These are phyloP conservation scores for Linaria vulgaris DNA, from an alignment of 257 asterid species.

Conservation along the genomic window DNA sequence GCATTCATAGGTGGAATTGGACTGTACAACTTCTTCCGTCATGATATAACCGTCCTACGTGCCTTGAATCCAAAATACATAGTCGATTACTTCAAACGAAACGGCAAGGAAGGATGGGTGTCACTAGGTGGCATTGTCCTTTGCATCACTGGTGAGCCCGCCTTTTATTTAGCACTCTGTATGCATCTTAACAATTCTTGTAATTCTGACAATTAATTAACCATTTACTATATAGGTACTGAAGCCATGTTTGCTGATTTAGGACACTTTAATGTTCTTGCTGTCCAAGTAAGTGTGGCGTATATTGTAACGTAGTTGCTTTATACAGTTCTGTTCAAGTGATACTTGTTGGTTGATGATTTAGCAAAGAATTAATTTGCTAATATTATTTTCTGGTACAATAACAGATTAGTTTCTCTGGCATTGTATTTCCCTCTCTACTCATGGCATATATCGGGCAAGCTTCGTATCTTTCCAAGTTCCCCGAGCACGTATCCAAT, in stretches of 20 bases:
- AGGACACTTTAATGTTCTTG: conserved; percentile 64
- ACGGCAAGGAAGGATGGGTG: conserved; percentile 59
- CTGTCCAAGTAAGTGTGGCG: conserved; percentile 51
- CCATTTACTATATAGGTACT: conserved; percentile 40
- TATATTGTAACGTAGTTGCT: too few relatives aligned
- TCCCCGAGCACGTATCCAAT: conserved; percentile 35
- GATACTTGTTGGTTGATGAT: neutral
- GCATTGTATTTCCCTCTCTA: conserved; percentile 54
- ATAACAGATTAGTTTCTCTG: conserved; percentile 60
- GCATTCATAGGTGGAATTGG: conserved; percentile 47
- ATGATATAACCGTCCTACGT: conserved; percentile 42
- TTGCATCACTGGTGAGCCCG: conserved; percentile 52
- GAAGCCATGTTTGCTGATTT: conserved; percentile 92
- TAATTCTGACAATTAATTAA: neutral
- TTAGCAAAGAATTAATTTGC: neutral
- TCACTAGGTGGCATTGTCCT: conserved; percentile 74
- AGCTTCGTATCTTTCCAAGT: conserved; percentile 63
- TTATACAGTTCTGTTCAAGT: too few relatives aligned
- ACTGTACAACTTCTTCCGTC: conserved; percentile 45
- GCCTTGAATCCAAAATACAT: conserved; percentile 66
- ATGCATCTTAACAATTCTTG: neutral
- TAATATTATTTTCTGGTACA: neutral
- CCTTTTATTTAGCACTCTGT: neutral
- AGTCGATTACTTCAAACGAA: conserved; percentile 51
- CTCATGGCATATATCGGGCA: conserved; percentile 56